Base-by-base conservation (phyloP, 345 rosid genomes). In the Linum lewisii region DNA sequence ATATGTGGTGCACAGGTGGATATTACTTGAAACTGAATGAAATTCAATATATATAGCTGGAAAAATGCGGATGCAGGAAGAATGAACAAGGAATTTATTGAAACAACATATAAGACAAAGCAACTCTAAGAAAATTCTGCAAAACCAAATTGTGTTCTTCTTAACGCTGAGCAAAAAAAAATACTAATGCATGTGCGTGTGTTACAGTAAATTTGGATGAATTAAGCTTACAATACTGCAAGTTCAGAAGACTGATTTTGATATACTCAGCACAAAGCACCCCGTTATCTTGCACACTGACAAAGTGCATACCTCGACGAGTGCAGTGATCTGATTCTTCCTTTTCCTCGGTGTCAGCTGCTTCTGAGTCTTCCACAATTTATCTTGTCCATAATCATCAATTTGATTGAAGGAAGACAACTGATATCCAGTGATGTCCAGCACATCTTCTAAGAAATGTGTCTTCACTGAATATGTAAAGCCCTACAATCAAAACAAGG, bases 311-410 rank as follows among this genome's bases (percentile, higher is more conserved):
- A 93, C 99, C 99, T 93, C 99, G 69, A 93, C 99, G 75, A 85
- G 96, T 21, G 85, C 51, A 63, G 97, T 81, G 63, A 89, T 85
- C 78, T 87, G 91, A 69, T 89, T 89, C 77, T 93, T 93, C 79
- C 89, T 84, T 79, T 87, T 93, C 63, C 96, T 81, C 13, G 95
- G 90, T 51, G 79, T 78, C 55, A 93, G 79, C 76, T 93, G 97
- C 70, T 69, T 87, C 68, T 93, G 96, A 15, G 85, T 93, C 73
- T 93, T 93, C 99, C 99, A 93, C 73, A 81, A 55, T 69, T 90
- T 93, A 57, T 90, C 99, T 82, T 93, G 97, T 59, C 99, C 99
- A 78, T 89, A 93, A 61, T 93, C 99, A 81, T 93, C 99, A 70
- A 93, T 71, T 85, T 93, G 99, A 75, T 90, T 93, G 71, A 73